Evolutionary conservation across 352 stramenopile species (phyloP), one percentile per base, ranked within the genome.

Genomic region (Phytophthora boehmeriae): DNA sequence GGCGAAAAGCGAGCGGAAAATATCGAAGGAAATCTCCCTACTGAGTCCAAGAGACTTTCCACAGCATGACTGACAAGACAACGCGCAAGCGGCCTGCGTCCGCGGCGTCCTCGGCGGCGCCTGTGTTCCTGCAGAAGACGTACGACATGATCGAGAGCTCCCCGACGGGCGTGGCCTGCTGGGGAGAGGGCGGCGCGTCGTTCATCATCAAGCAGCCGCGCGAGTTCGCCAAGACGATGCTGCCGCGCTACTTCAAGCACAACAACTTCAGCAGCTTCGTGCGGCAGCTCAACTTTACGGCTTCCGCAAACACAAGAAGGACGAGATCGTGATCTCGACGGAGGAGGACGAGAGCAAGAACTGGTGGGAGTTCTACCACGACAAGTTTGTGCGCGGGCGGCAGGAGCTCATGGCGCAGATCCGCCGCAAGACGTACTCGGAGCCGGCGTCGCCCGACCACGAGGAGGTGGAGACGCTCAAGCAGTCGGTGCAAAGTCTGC

Each of bases 241-340:
- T 98, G 13, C 92, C 92, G 16, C 80, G 84, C 58, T 98, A 97
- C 78, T 98, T 98, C 64, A 98, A 97, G 80, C 92, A 98, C 88
- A 96, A 95, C 71, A 98, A 98, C 69, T 97, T 98, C 62, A 94
- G 87, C 58, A 94, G 79, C 49, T 98, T 98, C 71, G 90, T 98
- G 71, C 86, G 92, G 16, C 92, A 98, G 66, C 80, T 98, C 45
- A 98, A 98, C 73, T 97, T 98, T 98, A 98, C 64, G 91, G 91
- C 42, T 98, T 98, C 73, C 91, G 90, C 54, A 98, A 98, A 68
- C 86, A 95, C 74, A 96, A 96, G 74, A 92, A 93, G 58, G 87
- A 94, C 55, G 87, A 96, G 70, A 93, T 93, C 58, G 83, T 93
- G 54, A 88, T 95, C 56, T 76, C 75, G 39, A 85, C 71, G 22